These are phyloP conservation scores for Scheffersomyces parashehatae DNA, from an alignment of 1,139 yeast genomes.

Conservation along the genomic window DNA sequence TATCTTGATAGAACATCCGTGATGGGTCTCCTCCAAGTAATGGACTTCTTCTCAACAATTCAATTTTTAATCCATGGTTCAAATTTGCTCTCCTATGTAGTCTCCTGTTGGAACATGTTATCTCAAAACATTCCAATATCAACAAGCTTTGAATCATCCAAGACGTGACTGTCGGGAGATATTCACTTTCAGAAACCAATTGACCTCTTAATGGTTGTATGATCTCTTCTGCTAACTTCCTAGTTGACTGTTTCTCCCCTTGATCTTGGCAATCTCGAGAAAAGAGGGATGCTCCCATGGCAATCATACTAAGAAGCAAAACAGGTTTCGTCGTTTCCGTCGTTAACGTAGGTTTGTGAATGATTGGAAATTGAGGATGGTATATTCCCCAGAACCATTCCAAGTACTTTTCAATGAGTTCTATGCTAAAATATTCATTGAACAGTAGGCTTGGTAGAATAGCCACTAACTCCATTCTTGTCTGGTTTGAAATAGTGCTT, in stretches of 20 bases:
- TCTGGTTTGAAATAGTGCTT: conserved; percentile 23
- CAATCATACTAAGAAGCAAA: conserved; percentile 53
- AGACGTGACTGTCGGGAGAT: conserved; percentile 53
- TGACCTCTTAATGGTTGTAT: conserved; percentile 65
- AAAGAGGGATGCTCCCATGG: conserved; percentile 44
- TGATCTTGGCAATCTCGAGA: conserved; percentile 12
- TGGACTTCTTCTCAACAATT: conserved; percentile 67
- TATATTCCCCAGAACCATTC: conserved; percentile 54
- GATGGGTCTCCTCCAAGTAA: conserved; percentile 65
- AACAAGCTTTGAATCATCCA: conserved; percentile 67
- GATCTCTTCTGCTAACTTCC: conserved; percentile 33
- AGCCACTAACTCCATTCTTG: conserved; percentile 27
- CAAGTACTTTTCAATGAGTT: conserved; percentile 26
- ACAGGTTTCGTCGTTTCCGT: conserved; percentile 52
- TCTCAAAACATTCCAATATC: conserved; percentile 63
- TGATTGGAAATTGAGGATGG: conserved; percentile 60
- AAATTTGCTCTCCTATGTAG: conserved; percentile 73
- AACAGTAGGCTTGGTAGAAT: conserved; percentile 33
- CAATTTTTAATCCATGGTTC: conserved; percentile 75
- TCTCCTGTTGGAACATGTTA: conserved; percentile 42
- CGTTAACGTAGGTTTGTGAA: conserved; percentile 64
- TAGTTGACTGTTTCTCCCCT: no score
- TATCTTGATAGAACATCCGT: background rate
- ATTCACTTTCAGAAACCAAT: conserved; percentile 57
- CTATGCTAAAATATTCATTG: conserved; percentile 26